Percentiles rank a stretch among this genome's conserved stretches.
Conservation (phyloP, 805 yeast species). For the Yarrowia sp. region DNA sequence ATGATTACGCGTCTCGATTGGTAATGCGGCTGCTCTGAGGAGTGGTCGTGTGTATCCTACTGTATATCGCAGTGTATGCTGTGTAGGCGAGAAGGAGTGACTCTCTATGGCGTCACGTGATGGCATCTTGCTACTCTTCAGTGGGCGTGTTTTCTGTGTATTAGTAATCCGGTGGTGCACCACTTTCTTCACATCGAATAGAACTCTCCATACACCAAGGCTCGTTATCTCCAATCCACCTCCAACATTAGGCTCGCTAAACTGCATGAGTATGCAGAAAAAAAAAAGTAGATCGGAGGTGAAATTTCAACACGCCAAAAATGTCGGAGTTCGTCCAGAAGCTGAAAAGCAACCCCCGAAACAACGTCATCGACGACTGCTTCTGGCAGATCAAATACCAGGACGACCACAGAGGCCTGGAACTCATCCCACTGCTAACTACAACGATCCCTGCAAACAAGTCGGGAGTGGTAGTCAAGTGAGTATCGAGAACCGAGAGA, state of each 20-base stretch:
- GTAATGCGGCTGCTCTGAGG: too few species aligned
- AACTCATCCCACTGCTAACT: conserved; percentile 35
- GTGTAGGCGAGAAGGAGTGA: too few species aligned
- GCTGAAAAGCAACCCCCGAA: conserved; percentile 26
- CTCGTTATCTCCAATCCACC: not conserved
- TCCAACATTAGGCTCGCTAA: not conserved
- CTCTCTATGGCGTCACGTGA: not conserved
- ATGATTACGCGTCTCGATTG: too few species aligned
- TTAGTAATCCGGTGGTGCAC: not conserved
- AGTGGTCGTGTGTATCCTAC: too few species aligned
- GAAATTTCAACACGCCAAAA: not conserved
- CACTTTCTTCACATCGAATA: too few species aligned
- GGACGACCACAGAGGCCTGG: conserved; percentile 33
- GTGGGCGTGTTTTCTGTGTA: too few species aligned
- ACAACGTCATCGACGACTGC: conserved; percentile 29
- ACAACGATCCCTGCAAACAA: conserved; percentile 37
- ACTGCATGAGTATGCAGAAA: conserved; percentile 18
- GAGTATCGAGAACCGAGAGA: conserved; percentile 8
- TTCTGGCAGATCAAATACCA: conserved; percentile 33
- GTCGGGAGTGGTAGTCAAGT: conserved; percentile 35
- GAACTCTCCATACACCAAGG: not conserved
- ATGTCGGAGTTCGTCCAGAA: conserved; percentile 4
- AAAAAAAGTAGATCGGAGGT: not conserved
- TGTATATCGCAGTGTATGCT: too few species aligned
- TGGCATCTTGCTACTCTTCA: too few species aligned